Conservation (phyloP, 2,329 filamentous ascomycete species). For the Chaetomiaceae sp. region DNA sequence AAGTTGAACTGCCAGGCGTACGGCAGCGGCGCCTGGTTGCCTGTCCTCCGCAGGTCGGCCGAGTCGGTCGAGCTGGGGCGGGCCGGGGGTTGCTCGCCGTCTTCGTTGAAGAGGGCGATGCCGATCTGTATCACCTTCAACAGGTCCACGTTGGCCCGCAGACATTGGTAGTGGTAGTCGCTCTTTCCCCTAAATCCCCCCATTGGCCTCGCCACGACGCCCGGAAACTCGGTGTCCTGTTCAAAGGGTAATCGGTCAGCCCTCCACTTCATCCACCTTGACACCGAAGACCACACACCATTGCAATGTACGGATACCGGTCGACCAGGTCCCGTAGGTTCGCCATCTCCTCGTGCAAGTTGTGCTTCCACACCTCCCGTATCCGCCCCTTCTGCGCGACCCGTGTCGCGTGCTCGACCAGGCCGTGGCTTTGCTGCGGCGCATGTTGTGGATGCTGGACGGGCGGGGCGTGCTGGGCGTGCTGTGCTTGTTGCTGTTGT, state of each 20-base stretch:
- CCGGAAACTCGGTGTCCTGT: constrained; percentile 97
- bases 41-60: constrained; percentile 38
- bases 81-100: constrained; percentile 79
- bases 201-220: constrained; percentile 92
- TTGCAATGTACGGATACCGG: constrained; percentile 92
- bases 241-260: constrained; percentile 10
- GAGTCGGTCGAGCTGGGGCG: constrained; percentile 51
- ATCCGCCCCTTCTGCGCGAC: constrained; percentile 66
- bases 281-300: constrained; percentile 58
- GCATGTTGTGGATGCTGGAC: constrained; percentile 21
- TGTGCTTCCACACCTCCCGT: constrained; percentile 93
- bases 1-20: constrained; percentile 99
- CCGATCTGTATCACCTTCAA: constrained; percentile 97
- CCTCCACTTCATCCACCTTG: background rate
- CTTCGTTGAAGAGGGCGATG: constrained; percentile 85
- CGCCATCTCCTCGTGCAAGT: constrained; percentile 86
- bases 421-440: constrained; percentile 33
- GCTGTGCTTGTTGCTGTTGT: constrained; percentile 37
- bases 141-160: constrained; percentile 94
- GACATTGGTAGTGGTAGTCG: constrained; percentile 97
- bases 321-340: constrained; percentile 77
- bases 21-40: constrained; percentile 55
- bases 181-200: constrained; percentile 91
- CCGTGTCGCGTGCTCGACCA: constrained; percentile 51
- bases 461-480: constrained; percentile 23